Conservation (phyloP, 208 protist species). For the Angomonas ambiguus region DNA sequence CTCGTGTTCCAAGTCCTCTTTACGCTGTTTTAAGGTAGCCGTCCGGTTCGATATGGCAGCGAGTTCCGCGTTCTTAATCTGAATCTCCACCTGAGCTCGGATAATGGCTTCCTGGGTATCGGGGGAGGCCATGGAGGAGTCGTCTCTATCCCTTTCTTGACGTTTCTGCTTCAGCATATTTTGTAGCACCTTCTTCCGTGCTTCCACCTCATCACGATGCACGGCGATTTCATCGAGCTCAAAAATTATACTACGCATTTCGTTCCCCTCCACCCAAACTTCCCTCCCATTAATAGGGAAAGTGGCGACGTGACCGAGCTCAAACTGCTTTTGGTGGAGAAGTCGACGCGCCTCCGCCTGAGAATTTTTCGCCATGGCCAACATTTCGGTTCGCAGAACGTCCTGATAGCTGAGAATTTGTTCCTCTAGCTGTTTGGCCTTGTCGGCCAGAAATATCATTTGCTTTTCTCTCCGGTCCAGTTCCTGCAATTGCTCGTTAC, state of each 20-base stretch:
- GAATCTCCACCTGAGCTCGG: constrained; percentile 42
- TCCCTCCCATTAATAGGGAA: constrained; percentile 46
- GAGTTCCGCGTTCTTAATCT: constrained; percentile 44
- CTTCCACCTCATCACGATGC: constrained; percentile 49
- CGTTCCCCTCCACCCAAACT: constrained; percentile 73
- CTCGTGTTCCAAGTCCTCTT: constrained; percentile 47
- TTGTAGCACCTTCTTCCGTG: constrained; percentile 47
- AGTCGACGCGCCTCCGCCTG: constrained; percentile 47
- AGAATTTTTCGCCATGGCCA: constrained; percentile 28
- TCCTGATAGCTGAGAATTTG: constrained; percentile 37
- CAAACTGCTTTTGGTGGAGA: constrained; percentile 64
- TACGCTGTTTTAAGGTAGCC: constrained; percentile 30
- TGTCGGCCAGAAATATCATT: constrained; percentile 20
- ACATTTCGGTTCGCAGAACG: constrained; percentile 55
- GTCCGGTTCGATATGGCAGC: constrained; percentile 40
- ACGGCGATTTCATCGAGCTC: constrained; percentile 33
- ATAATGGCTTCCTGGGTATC: constrained; percentile 38
- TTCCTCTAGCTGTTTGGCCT: constrained; percentile 18
- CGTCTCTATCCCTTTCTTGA: constrained; percentile 49
- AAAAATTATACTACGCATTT: constrained; percentile 35
- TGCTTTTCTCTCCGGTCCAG: constrained; percentile 25
- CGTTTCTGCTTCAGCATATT: constrained; percentile 42
- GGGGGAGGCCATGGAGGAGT: constrained; percentile 24
- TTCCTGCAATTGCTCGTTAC: constrained; percentile 21
- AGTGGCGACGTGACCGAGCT: constrained; percentile 66